Percentiles rank a stretch among this genome's conserved stretches.
Conservation (phyloP, 805 yeast genomes). For the Starmerella apicola region DNA sequence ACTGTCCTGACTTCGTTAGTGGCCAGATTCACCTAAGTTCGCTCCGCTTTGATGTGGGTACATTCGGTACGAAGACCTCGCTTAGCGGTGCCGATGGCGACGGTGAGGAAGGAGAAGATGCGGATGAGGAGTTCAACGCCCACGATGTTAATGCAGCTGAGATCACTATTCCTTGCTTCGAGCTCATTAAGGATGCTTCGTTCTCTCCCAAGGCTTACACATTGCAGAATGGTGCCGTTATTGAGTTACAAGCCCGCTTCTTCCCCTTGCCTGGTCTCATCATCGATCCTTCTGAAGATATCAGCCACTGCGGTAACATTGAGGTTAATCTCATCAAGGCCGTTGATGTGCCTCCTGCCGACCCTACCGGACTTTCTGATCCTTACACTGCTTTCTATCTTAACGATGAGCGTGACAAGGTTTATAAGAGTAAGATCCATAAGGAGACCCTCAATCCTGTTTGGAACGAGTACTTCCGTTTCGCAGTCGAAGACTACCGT, state of each 20-base stretch:
- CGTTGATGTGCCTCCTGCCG: slow-evolving; percentile 66
- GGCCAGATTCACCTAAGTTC: slow-evolving; percentile 20
- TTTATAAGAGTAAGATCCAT: slow-evolving; percentile 63
- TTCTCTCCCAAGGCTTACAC: slow-evolving; percentile 16
- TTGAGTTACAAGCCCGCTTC: slow-evolving; percentile 39
- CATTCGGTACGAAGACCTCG: slow-evolving; percentile 8
- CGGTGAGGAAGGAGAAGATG: slow-evolving; percentile 8
- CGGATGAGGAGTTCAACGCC: slow-evolving; percentile 29
- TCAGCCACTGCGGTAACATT: slow-evolving; percentile 62
- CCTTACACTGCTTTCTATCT: slow-evolving; percentile 67
- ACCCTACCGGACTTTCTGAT: slow-evolving; percentile 83
- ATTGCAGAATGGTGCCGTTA: slow-evolving; percentile 14
- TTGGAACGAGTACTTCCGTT: slow-evolving; percentile 58
- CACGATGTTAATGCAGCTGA: slow-evolving; percentile 24
- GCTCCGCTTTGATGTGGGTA: slow-evolving; percentile 20
- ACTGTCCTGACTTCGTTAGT: slow-evolving; percentile 22
- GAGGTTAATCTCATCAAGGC: slow-evolving; percentile 53
- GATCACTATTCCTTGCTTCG: slow-evolving; percentile 40
- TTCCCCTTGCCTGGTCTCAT: slow-evolving; percentile 51
- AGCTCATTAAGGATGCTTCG: slow-evolving; percentile 19
- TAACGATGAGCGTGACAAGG: slow-evolving; percentile 42
- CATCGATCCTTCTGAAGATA: slow-evolving; percentile 63
- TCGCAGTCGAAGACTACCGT: slow-evolving; percentile 16
- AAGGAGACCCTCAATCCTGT: slow-evolving; percentile 86
- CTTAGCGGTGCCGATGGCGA: slow-evolving; percentile 11